A percentile compares a stretch with the other conserved stretches of the same genome.
Evolutionary conservation across 495 filamentous ascomycete species (phyloP).

Genomic region (Hyaloscypha finlandica): DNA sequence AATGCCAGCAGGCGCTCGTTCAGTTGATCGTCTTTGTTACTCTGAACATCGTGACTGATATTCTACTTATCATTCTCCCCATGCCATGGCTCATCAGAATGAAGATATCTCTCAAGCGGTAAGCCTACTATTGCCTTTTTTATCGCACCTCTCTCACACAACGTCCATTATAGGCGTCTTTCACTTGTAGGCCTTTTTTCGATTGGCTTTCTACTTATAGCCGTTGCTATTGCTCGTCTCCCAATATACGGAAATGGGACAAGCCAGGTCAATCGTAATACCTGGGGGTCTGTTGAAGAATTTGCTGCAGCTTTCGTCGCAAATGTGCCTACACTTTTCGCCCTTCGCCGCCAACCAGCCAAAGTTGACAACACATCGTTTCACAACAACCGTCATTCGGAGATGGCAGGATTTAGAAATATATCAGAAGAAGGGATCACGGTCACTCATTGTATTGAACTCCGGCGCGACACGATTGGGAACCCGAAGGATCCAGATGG

Average conservation of each 20-base stretch:
- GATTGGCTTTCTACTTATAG: conserved; percentile 45
- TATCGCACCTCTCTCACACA: conserved; percentile 8
- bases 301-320: conserved; percentile 48
- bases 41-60: conserved; percentile 45
- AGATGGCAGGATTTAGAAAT: neutral
- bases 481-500: neutral
- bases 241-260: conserved; percentile 38
- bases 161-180: conserved; percentile 34
- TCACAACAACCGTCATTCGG: neutral
- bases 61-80: conserved; percentile 45
- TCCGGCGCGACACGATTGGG: neutral
- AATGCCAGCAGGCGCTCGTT: conserved; percentile 42
- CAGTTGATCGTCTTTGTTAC: conserved; percentile 43
- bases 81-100: conserved; percentile 41
- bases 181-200: conserved; percentile 42
- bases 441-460: conserved; percentile 4
- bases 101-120: conserved; percentile 34
- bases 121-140: conserved; percentile 10
- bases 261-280: conserved; percentile 41
- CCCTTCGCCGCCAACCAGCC: conserved; percentile 23
- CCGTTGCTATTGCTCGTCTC: conserved; percentile 43
- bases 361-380: neutral
- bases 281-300: conserved; percentile 46
- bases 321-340: conserved; percentile 43
- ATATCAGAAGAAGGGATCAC: conserved; percentile 5